These are phyloP conservation scores for Fraxinus paxiana DNA, from an alignment of 305 asterid genomes.

Conservation along the genomic window DNA sequence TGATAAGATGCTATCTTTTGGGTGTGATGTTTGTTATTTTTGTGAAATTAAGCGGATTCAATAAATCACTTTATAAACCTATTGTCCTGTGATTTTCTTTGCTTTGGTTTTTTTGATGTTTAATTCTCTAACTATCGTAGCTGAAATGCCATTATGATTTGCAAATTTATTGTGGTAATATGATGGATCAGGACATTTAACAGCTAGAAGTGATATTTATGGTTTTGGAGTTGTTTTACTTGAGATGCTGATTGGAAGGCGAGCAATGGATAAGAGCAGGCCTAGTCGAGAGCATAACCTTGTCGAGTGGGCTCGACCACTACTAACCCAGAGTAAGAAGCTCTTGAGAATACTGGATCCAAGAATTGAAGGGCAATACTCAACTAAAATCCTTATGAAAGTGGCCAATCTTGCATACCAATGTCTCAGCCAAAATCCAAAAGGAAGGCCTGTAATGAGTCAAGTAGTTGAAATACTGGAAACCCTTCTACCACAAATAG, in stretches of 20 bases:
- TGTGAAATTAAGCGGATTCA: not conserved
- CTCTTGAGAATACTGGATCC: slow-evolving; percentile 66
- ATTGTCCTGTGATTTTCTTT: not conserved
- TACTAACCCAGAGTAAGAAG: slow-evolving; percentile 64
- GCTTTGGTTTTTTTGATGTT: not conserved
- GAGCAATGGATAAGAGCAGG: slow-evolving; percentile 78
- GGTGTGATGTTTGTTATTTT: not conserved
- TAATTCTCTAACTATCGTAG: not conserved
- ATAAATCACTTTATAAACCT: not conserved
- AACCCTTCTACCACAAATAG: slow-evolving; percentile 48
- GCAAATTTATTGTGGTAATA: not conserved
- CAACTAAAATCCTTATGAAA: slow-evolving; percentile 46
- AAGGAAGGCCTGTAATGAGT: slow-evolving; percentile 77
- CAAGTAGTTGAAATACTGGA: slow-evolving; percentile 82
- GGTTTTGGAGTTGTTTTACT: slow-evolving; percentile 90
- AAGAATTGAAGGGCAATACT: slow-evolving; percentile 72
- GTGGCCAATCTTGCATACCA: slow-evolving; percentile 71
- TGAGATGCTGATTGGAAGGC: slow-evolving; percentile 78
- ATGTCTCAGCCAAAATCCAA: slow-evolving; percentile 88
- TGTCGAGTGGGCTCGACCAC: slow-evolving; percentile 89
- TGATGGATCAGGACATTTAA: slow-evolving; percentile 59
- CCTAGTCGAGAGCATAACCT: slow-evolving; percentile 89
- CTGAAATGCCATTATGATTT: not conserved
- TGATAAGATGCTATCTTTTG: not conserved
- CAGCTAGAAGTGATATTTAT: slow-evolving; percentile 79